phyloP scores from a whole-genome alignment of 768 basidiomycete genomes.

The Pisolithus microcarpus region DNA sequence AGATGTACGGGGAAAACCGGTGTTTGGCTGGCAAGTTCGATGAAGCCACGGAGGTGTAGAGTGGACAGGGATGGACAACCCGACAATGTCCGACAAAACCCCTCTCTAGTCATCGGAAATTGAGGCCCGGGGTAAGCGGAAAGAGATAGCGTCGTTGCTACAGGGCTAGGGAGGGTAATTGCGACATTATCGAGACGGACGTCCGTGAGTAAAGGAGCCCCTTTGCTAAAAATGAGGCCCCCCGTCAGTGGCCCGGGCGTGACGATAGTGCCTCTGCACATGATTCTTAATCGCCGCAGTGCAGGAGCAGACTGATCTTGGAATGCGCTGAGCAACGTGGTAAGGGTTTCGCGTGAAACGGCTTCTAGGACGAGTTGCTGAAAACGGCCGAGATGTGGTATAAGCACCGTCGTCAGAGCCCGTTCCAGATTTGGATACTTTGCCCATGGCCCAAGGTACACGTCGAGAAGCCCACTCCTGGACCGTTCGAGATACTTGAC shows the following conservation, averaged over 20 bases:
- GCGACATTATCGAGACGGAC: conserved; percentile 28
- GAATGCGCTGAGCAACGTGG: conserved; percentile 16
- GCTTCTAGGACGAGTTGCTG: conserved; percentile 24
- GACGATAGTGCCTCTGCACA: conserved; percentile 25
- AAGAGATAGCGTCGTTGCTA: conserved; percentile 22
- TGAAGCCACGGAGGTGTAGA: conserved; percentile 26
- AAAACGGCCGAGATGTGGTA: conserved; percentile 25
- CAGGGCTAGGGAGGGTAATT: conserved; percentile 17
- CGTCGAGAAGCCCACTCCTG: conserved; percentile 21
- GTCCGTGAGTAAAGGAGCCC: conserved; percentile 25
- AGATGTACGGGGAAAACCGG: conserved; percentile 17
- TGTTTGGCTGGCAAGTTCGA: conserved; percentile 19
- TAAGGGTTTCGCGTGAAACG: conserved; percentile 24
- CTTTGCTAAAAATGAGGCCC: conserved; percentile 21
- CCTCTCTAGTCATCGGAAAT: conserved; percentile 21
- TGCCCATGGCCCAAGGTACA: conserved; percentile 29
- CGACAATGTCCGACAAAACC: conserved; percentile 14
- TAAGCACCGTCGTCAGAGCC: conserved; percentile 16
- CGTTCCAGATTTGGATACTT: conserved; percentile 23
- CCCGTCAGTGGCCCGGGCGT: conserved; percentile 21
- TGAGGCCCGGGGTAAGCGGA: conserved; percentile 28
- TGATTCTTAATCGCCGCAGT: conserved; percentile 21
- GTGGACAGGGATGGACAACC: conserved; percentile 15
- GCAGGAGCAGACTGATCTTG: conserved; percentile 21
- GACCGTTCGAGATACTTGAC: conserved; percentile 28